Conservation (phyloP, 176 grass and related monocot species). For the Carex kokanica region DNA sequence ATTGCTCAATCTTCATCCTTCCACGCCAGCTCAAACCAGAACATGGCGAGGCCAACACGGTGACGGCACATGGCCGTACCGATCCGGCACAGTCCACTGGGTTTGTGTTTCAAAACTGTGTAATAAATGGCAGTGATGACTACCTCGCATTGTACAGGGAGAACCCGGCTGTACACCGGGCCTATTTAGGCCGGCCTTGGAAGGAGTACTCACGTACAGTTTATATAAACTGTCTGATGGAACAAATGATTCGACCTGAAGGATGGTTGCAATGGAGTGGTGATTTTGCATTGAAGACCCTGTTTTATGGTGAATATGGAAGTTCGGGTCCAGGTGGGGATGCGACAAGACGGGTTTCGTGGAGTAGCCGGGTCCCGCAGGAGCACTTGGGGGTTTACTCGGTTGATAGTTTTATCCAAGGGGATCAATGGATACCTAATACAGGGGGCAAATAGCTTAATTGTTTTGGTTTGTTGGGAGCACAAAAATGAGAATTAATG, state of each 20-base stretch:
- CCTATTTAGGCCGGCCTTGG: slow-evolving; percentile 76
- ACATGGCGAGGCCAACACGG: slow-evolving; percentile 66
- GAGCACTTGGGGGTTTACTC: slow-evolving; percentile 68
- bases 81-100: slow-evolving; percentile 89
- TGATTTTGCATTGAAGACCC: slow-evolving; percentile 81
- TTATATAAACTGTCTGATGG: slow-evolving; percentile 51
- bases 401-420: slow-evolving; percentile 76
- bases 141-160: slow-evolving; percentile 54
- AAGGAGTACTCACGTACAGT: slow-evolving; percentile 95
- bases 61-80: slow-evolving; percentile 85
- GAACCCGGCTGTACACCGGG: slow-evolving; percentile 48
- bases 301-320: slow-evolving; percentile 74
- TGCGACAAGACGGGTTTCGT: slow-evolving; percentile 38
- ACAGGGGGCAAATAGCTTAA: slow-evolving; percentile 11
- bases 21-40: slow-evolving; percentile 65
- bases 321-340: slow-evolving; percentile 56
- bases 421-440: slow-evolving; percentile 69
- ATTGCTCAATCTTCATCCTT: slow-evolving; percentile 42
- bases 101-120: slow-evolving; percentile 66
- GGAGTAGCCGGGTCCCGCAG: slow-evolving; percentile 74
- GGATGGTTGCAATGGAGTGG: slow-evolving; percentile 75
- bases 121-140: slow-evolving; percentile 82
- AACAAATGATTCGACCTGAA: slow-evolving; percentile 63
- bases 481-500: no score
- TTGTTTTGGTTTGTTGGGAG: neutral